Conservation (phyloP, 2,329 filamentous ascomycete genomes). For the Beauveria sp. region DNA sequence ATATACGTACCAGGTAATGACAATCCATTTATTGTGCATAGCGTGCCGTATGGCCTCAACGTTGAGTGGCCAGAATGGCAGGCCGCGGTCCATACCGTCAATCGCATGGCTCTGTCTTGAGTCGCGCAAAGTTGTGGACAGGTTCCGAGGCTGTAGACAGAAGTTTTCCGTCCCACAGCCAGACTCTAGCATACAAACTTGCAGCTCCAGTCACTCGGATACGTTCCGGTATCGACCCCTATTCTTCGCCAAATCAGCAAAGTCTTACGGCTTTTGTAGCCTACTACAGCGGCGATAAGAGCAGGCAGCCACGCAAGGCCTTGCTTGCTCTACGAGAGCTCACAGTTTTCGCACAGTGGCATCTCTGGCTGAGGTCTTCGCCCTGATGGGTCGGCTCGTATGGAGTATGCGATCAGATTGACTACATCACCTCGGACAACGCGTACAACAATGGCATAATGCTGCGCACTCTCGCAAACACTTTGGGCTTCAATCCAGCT, state of each 20-base stretch:
- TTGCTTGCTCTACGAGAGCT: constrained; percentile 7
- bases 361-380: constrained; percentile 6
- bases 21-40: background rate
- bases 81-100: background rate
- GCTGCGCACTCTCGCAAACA: constrained; percentile 11
- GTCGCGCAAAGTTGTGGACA: background rate
- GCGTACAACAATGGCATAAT: constrained; percentile 14
- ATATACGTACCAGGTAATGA: background rate
- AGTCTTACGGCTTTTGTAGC: background rate
- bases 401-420: constrained; percentile 6
- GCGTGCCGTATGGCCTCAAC: background rate
- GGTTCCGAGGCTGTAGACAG: background rate
- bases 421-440: constrained; percentile 14
- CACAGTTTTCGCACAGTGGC: constrained; percentile 8
- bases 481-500: constrained; percentile 8
- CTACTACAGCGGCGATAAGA: background rate
- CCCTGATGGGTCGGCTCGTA: constrained; percentile 1
- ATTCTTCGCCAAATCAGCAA: background rate
- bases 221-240: background rate
- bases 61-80: background rate
- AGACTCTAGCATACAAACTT: background rate
- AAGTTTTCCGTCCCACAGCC: background rate
- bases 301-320: background rate
- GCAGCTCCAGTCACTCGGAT: background rate
- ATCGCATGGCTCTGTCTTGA: background rate